Base-by-base conservation (phyloP, 805 yeast genomes). In the Clavispora fructus region DNA sequence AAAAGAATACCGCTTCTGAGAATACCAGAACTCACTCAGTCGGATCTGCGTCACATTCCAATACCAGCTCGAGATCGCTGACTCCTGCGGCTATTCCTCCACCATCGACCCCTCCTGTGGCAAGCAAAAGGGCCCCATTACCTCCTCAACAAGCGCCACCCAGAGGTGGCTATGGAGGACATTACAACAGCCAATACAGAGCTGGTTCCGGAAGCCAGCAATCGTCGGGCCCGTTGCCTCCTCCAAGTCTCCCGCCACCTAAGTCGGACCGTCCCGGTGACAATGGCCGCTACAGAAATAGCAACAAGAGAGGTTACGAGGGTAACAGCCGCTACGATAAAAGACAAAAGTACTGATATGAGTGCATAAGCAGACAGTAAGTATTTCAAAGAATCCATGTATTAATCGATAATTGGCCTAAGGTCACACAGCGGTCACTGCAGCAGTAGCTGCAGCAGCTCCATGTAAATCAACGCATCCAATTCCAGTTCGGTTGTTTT, bases 251-350 rank as follows among this genome's bases (percentile, higher is more conserved):
- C 13, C 56, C 54, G 7, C 57, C 56, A n/a, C 37, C 45, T 14
- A 42, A 31, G 26, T 40, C 31, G 30, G 48, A 38, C 41, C 44
- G 16, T 31, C 44, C 12, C 37, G 46, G 19, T 1, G 42, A 29
- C 6, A 40, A 33, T 27, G 45, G 16, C 4, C 28, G 30, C n/a
- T 17, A 38, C 23, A 28, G 16, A 10, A 28, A 44, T 14, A 14
- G 39, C 11, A 47, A 13, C 35, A 64, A 65, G 43, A 51, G 69
- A 44, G 56, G 57, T 39, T 47, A 42, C 41, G 69, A 65, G 16
- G 51, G 49, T n/a, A 56, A 56, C n/a, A 50, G 60, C 31, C 51
- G 55, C 6, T 58, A 61, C 44, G 68, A 65, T 38, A 68, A 68
- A 46, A 64, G 60, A 47, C 58, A 54, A 42, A 65, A 62, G 45